phyloP scores from a whole-genome alignment of 306 rosid genomes.

The Cajanus cajan region DNA sequence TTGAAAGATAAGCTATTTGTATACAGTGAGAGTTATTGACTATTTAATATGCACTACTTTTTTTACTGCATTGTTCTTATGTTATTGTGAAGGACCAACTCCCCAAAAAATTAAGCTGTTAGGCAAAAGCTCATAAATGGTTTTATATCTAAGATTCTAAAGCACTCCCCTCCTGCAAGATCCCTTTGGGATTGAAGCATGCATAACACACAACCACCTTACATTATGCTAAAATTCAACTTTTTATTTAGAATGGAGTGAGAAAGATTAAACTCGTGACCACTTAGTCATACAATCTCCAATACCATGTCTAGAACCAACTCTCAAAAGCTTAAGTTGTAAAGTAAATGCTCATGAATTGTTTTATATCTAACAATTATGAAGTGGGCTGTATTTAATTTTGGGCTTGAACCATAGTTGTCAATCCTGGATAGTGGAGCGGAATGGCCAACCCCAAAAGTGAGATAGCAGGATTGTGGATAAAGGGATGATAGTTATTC shows the following conservation, averaged over 20 bases:
- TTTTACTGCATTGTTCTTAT: not conserved
- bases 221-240: not conserved
- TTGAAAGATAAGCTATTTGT: conserved; percentile 15
- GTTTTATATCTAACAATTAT: not conserved
- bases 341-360: not conserved
- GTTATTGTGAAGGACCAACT: not conserved
- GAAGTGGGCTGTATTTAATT: not conserved
- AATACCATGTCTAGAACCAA: not conserved
- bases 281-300: not conserved
- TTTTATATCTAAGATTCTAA: conserved; percentile 17
- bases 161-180: not conserved
- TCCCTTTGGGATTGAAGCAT: not conserved
- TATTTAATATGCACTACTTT: conserved; percentile 9
- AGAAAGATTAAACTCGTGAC: not conserved
- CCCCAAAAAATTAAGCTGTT: not conserved
- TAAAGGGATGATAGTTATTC: no score
- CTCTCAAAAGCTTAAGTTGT: not conserved
- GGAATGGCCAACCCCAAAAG: no score
- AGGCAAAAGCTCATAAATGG: not conserved
- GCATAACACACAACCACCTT: not conserved
- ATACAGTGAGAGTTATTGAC: conserved; percentile 11
- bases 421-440: no score
- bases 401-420: not conserved
- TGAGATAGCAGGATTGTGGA: no score
- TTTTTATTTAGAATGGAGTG: not conserved